Conservation (phyloP, 805 yeast genomes). For the Cyberlindnera galapagoensis region DNA sequence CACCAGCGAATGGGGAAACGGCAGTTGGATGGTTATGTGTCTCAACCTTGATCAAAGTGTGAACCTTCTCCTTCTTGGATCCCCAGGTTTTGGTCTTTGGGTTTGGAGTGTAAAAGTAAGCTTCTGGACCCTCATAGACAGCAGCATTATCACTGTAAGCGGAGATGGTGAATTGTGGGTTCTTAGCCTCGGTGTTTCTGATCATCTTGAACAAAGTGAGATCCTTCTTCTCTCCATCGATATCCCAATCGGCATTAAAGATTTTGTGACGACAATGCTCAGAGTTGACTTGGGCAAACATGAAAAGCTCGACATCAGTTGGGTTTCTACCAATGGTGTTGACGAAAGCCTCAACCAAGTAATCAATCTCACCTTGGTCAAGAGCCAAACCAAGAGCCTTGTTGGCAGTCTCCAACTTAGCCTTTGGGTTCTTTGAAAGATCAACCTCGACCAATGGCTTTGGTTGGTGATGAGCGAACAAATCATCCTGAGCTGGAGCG, state of each 20-base stretch:
- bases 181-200: slow-evolving; percentile 79
- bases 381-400: slow-evolving; percentile 86
- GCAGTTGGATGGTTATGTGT: slow-evolving; percentile 99
- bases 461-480: slow-evolving; percentile 75
- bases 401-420: slow-evolving; percentile 70
- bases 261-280: slow-evolving; percentile 99
- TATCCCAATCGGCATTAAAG: slow-evolving; percentile 97
- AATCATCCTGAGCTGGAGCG: slow-evolving; percentile 60
- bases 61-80: slow-evolving; percentile 69
- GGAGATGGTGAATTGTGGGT: slow-evolving; percentile 77
- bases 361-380: slow-evolving; percentile 88
- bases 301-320: slow-evolving; percentile 94
- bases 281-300: slow-evolving; percentile 99
- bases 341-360: slow-evolving; percentile 77
- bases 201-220: slow-evolving; percentile 87
- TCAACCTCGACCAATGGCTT: slow-evolving; percentile 78
- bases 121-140: slow-evolving; percentile 79
- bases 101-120: slow-evolving; percentile 76
- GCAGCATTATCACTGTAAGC: slow-evolving; percentile 99
- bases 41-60: slow-evolving; percentile 91
- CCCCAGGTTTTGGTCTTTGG: slow-evolving; percentile 65
- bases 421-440: slow-evolving; percentile 42
- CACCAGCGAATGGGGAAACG: slow-evolving; percentile 98
- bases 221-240: slow-evolving; percentile 74
- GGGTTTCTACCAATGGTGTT: slow-evolving; percentile 78